phyloP scores from a whole-genome alignment of 2,329 filamentous ascomycete species.

The Pseudocercospora crystallina region DNA sequence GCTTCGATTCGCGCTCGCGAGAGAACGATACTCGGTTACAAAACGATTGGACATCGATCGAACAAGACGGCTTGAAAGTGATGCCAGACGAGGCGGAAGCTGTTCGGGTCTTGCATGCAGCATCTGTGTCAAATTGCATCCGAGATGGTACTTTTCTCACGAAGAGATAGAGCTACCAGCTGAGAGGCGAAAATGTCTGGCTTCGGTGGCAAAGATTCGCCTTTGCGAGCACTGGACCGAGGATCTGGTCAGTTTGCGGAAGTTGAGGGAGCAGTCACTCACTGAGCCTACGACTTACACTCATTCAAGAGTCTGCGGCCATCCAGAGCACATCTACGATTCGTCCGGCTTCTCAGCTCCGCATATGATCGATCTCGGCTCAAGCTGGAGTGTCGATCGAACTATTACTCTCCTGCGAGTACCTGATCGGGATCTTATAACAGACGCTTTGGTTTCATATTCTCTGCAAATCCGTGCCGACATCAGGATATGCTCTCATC shows the following conservation, averaged over 20 bases:
- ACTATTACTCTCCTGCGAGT: not conserved
- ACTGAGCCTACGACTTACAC: not conserved
- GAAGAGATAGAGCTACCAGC: not conserved
- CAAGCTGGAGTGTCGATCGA: not conserved
- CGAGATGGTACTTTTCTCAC: not conserved
- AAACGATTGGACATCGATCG: not conserved
- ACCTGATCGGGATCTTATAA: not conserved
- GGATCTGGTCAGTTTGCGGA: not conserved
- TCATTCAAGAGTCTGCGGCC: not conserved
- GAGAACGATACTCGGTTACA: not conserved
- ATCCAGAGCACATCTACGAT: slow-evolving; percentile 1
- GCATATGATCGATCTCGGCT: not conserved
- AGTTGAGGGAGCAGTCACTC: not conserved
- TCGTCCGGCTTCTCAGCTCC: not conserved
- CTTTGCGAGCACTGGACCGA: slow-evolving; percentile 8
- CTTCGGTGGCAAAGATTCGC: not conserved
- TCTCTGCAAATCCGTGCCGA: not conserved
- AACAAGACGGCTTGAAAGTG: not conserved
- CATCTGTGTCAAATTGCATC: slow-evolving; percentile 1
- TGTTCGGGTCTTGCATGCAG: not conserved
- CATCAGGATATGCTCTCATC: slow-evolving; percentile 7
- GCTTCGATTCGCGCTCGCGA: not conserved
- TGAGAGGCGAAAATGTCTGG: slow-evolving; percentile 3
- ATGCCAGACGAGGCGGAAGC: not conserved
- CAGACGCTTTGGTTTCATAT: not conserved